Conservation (phyloP, 1,284 basidiomycete species). For the Trichosporon coremiiforme region DNA sequence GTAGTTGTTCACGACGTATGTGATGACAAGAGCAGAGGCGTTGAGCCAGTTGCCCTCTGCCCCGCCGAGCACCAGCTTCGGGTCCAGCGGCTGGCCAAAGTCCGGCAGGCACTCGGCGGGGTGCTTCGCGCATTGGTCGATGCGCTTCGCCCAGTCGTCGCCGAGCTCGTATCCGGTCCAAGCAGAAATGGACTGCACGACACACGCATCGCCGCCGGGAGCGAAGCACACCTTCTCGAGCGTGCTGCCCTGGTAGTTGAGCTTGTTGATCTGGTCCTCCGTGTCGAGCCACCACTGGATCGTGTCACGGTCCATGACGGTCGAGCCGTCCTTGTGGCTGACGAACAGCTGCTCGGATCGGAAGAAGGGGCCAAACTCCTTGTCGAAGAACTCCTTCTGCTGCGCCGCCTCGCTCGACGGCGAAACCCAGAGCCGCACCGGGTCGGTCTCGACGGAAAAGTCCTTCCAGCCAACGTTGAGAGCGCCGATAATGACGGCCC, state of each 20-base stretch:
- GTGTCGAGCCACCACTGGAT: slow-evolving; percentile 82
- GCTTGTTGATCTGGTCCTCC: slow-evolving; percentile 72
- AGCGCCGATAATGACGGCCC: slow-evolving; percentile 69
- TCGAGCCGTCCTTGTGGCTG: slow-evolving; percentile 58
- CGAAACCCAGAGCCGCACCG: slow-evolving; percentile 91
- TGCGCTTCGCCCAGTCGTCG: slow-evolving; percentile 70
- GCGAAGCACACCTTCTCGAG: slow-evolving; percentile 90
- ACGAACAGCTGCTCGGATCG: slow-evolving; percentile 55
- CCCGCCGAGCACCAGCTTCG: slow-evolving; percentile 86
- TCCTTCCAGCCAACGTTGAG: slow-evolving; percentile 89
- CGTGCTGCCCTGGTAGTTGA: slow-evolving; percentile 66
- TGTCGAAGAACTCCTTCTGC: slow-evolving; percentile 91
- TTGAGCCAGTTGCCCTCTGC: slow-evolving; percentile 65
- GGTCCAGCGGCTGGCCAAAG: slow-evolving; percentile 87
- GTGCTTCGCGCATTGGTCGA: slow-evolving; percentile 71
- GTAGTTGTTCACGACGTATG: slow-evolving; percentile 84
- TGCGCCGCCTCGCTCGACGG: slow-evolving; percentile 80
- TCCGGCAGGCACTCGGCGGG: slow-evolving; percentile 88
- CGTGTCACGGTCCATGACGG: slow-evolving; percentile 73
- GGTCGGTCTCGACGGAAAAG: slow-evolving; percentile 90
- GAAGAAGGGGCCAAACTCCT: slow-evolving; percentile 95
- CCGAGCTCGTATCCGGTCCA: slow-evolving; percentile 83
- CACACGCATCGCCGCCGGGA: slow-evolving; percentile 80
- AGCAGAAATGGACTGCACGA: slow-evolving; percentile 85
- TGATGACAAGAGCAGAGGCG: slow-evolving; percentile 81